phyloP scores from a whole-genome alignment of 2,329 filamentous ascomycete species.

The Colletotrichum spaethianum region DNA sequence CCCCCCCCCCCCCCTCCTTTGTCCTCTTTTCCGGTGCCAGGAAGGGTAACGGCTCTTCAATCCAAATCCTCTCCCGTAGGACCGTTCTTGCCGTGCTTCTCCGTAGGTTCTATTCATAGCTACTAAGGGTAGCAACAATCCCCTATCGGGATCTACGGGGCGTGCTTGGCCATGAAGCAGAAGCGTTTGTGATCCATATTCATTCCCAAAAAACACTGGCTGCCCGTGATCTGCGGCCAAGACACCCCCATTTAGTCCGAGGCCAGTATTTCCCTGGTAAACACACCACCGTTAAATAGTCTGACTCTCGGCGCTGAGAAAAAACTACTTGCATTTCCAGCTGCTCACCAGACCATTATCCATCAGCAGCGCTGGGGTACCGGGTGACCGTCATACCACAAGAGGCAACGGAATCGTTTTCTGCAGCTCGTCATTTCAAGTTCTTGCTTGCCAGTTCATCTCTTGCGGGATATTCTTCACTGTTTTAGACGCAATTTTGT shows the following conservation, averaged over 20 bases:
- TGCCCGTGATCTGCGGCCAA: conserved; percentile 31
- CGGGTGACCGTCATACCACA: conserved; percentile 36
- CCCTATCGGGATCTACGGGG: conserved; percentile 24
- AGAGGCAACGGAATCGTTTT: conserved; percentile 2
- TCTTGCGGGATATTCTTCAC: conserved; percentile 15
- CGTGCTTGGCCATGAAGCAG: conserved; percentile 33
- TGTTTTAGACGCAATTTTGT: conserved; percentile 17
- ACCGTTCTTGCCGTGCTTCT: background rate
- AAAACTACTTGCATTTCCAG: conserved; percentile 11
- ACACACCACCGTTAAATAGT: conserved; percentile 36
- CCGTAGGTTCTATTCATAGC: background rate
- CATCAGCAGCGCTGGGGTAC: conserved; percentile 39
- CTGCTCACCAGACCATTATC: conserved; percentile 33
- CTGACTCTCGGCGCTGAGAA: conserved; percentile 28
- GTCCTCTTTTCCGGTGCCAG: background rate
- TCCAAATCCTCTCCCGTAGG: background rate
- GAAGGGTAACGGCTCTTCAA: background rate
- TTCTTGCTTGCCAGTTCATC: conserved; percentile 19
- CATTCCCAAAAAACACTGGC: conserved; percentile 8
- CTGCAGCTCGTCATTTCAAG: conserved; percentile 23
- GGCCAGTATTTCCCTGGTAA: conserved; percentile 25
- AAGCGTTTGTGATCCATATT: conserved; percentile 25
- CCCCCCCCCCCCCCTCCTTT: too few relatives aligned
- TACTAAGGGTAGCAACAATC: background rate
- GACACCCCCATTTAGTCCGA: conserved; percentile 10